A percentile compares a stretch with the other conserved stretches of the same genome.
Conservation (phyloP, 73 alveolate species). For the Loxodes magnus region DNA sequence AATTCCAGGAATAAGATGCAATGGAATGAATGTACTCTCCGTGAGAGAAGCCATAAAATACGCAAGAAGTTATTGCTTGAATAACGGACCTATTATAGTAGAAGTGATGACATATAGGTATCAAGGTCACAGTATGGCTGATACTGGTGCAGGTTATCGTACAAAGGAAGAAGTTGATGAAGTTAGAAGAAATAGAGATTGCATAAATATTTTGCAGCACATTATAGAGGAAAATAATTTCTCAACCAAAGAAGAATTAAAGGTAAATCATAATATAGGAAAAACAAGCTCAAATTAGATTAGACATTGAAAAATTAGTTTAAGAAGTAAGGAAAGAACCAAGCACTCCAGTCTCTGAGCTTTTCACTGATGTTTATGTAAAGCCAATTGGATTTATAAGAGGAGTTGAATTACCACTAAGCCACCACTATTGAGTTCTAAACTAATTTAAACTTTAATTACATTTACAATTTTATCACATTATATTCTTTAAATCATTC, state of each 20-base stretch:
- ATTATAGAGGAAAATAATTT: conserved; percentile 34
- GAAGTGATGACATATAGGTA: conserved; percentile 66
- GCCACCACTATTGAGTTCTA: no score
- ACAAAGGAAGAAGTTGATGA: conserved; percentile 61
- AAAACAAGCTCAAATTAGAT: conserved; percentile 35
- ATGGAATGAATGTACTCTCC: conserved; percentile 46
- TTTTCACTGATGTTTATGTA: conserved; percentile 39
- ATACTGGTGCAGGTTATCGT: conserved; percentile 67
- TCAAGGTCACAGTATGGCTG: conserved; percentile 81
- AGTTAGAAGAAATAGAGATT: conserved; percentile 52
- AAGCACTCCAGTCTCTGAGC: conserved; percentile 41
- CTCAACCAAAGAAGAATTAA: conserved; percentile 40
- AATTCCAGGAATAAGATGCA: conserved; percentile 68
- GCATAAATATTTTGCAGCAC: conserved; percentile 37
- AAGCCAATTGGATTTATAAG: no score
- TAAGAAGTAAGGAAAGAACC: conserved; percentile 55
- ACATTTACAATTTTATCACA: no score
- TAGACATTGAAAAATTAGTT: conserved; percentile 42
- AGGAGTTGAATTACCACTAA: no score
- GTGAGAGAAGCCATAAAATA: conserved; percentile 67
- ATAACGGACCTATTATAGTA: conserved; percentile 66
- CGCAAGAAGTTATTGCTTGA: conserved; percentile 51
- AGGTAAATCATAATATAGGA: conserved; percentile 20
- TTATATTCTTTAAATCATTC: no score
- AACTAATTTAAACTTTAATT: no score